Conservation (phyloP, 768 basidiomycete species). For the Tulasnella sp. region DNA sequence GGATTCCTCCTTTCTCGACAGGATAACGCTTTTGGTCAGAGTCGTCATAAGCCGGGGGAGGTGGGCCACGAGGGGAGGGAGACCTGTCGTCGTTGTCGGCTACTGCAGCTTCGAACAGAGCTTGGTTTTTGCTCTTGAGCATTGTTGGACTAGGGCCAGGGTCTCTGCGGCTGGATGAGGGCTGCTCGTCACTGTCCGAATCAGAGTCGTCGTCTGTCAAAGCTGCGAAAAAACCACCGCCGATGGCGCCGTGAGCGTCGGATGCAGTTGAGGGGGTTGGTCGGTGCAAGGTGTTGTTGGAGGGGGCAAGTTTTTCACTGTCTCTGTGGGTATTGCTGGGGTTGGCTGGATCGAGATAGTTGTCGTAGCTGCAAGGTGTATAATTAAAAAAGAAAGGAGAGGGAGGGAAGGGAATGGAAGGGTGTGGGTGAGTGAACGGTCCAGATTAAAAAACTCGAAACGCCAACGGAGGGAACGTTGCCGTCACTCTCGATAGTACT, state of each 20-base stretch:
- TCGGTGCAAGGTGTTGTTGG: not conserved
- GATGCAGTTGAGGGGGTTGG: not conserved
- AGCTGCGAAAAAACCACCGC: conserved; percentile 14
- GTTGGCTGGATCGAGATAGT: not conserved
- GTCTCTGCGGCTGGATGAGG: not conserved
- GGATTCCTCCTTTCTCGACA: conserved; percentile 4
- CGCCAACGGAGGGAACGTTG: not conserved
- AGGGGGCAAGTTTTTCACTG: not conserved
- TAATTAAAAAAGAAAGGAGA: too few species aligned
- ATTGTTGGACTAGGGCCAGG: not conserved
- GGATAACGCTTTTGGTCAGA: not conserved
- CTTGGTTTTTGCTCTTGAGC: conserved; percentile 21
- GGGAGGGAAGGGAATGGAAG: not conserved
- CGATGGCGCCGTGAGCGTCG: conserved; percentile 19
- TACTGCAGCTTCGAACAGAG: conserved; percentile 19
- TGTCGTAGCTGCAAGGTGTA: conserved; percentile 2
- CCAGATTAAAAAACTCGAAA: conserved; percentile 5
- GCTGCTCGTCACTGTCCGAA: conserved; percentile 9
- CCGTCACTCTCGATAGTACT: not conserved
- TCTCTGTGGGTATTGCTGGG: not conserved
- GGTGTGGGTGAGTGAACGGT: not conserved
- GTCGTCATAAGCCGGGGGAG: conserved; percentile 15
- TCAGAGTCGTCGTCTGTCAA: conserved; percentile 15
- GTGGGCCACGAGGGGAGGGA: conserved; percentile 8
- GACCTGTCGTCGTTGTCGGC: not conserved